phyloP scores from a whole-genome alignment of 306 rosid genomes.

The Urtica urens region DNA sequence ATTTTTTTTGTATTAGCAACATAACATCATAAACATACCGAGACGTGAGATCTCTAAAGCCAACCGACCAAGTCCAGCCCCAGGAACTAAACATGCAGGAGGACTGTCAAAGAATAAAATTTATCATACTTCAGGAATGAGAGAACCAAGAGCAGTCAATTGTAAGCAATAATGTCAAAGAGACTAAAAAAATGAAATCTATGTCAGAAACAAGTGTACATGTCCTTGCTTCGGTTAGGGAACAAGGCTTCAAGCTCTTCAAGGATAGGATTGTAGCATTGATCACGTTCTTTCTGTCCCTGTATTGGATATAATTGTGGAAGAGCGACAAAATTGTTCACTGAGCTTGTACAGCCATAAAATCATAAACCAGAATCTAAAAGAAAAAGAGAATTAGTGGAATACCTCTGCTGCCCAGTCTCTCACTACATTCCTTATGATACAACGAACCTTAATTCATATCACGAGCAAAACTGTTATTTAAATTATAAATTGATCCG shows the following conservation, averaged over 20 bases:
- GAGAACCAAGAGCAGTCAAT: constrained; percentile 6
- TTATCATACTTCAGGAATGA: not conserved
- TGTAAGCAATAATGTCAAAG: too few relatives aligned
- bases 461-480: not conserved
- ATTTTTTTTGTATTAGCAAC: too few relatives aligned
- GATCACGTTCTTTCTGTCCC: constrained; percentile 94
- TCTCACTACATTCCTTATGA: constrained; percentile 81
- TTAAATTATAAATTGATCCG: not conserved
- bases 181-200: not conserved
- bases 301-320: constrained; percentile 20
- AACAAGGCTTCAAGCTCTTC: constrained; percentile 69
- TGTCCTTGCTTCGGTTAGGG: constrained; percentile 47
- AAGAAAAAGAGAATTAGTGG: constrained; percentile 4
- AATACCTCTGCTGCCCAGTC: constrained; percentile 94
- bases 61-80: constrained; percentile 98
- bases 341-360: too few relatives aligned
- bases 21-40: constrained; percentile 34
- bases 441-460: constrained; percentile 69
- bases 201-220: constrained; percentile 29
- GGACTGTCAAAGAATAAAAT: constrained; percentile 48
- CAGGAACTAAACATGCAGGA: constrained; percentile 97
- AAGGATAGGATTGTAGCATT: constrained; percentile 90
- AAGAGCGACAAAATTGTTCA: too few relatives aligned
- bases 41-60: constrained; percentile 84
- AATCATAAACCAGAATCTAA: constrained; percentile 3